Evolutionary conservation across 1,139 yeast species (phyloP).

Genomic region (Sugiyamaella novakii): DNA sequence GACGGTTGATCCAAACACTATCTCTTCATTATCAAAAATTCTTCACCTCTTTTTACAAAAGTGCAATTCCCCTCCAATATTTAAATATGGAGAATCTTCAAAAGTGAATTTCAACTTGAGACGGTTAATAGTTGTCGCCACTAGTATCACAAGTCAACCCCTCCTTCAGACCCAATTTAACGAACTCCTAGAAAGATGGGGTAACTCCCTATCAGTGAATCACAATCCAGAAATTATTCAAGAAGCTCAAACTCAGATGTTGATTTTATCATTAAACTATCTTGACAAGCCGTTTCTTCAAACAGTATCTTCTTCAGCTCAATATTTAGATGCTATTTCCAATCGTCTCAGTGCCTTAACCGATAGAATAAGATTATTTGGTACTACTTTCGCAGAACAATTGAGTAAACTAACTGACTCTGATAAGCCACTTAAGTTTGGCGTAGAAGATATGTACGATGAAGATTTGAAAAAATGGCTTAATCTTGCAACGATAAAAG

Average conservation of each 20-base stretch:
- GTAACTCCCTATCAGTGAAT: conserved; percentile 28
- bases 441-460: conserved; percentile 31
- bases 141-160: conserved; percentile 7
- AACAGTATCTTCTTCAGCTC: conserved; percentile 37
- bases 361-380: conserved; percentile 48
- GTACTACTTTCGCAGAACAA: conserved; percentile 52
- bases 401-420: conserved; percentile 45
- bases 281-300: conserved; percentile 33
- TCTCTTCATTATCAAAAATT: background rate
- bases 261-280: conserved; percentile 34
- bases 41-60: background rate
- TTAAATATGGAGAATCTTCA: conserved; percentile 21
- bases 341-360: conserved; percentile 51
- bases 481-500: background rate
- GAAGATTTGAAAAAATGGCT: conserved; percentile 14
- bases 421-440: conserved; percentile 45
- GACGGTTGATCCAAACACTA: background rate
- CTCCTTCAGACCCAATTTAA: conserved; percentile 22
- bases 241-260: conserved; percentile 34
- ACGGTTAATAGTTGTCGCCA: conserved; percentile 21
- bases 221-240: conserved; percentile 32
- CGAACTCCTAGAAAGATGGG: conserved; percentile 32
- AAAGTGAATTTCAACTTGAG: conserved; percentile 21
- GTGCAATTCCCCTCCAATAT: conserved; percentile 22
- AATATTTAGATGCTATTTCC: conserved; percentile 50